Base-by-base conservation (phyloP, 352 stramenopile species). In the Pythium myriotylum region DNA sequence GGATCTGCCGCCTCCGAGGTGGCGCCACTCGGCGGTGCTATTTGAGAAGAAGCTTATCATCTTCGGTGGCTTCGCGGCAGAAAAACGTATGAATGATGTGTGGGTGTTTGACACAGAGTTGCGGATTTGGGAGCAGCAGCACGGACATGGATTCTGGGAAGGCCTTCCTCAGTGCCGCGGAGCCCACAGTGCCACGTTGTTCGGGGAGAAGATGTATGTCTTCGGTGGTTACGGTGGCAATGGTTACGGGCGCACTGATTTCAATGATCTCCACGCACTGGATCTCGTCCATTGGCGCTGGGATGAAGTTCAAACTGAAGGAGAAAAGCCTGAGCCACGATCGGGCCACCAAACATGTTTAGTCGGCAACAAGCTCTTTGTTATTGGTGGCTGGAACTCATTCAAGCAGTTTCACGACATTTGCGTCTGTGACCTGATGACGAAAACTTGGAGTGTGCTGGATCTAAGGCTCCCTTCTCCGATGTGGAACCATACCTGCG, bases 191-290 rank as follows among this genome's bases (percentile, higher is more conserved):
- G 88, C 92, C 2, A 95, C 87, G 26, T 61, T 98, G 22, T 73
- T 98, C 13, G 81, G 76, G 20, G 76, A 91, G 27, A 95, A 94
- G 43, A 93, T 98, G 73, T 91, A 95, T 62, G 64, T 99, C 5
- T 99, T 99, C 76, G 96, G 96, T 19, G 96, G 96, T 1, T 99
- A 99, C 61, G 96, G 96, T n/a, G 96, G 96, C 24, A 92, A 95
- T 35, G 94, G 94, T 19, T 98, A 96, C 57, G 92, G 91, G 4
- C 86, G 96, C 10, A 91, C 88, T 16, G 96, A 99, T 70, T 98
- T 98, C 54, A 97, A 98, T 57, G 96, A 99, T 67, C 65, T 99
- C 13, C 79, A 97, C 54, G 83, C 80, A 0, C 78, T 99, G 27
- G 88, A 98, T 59, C 76, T 99, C 50, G 72, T 83, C 8, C 93